Evolutionary conservation across 345 rosid genomes (phyloP), one percentile per base, ranked within the genome.

Genomic region (Anacardium occidentale): DNA sequence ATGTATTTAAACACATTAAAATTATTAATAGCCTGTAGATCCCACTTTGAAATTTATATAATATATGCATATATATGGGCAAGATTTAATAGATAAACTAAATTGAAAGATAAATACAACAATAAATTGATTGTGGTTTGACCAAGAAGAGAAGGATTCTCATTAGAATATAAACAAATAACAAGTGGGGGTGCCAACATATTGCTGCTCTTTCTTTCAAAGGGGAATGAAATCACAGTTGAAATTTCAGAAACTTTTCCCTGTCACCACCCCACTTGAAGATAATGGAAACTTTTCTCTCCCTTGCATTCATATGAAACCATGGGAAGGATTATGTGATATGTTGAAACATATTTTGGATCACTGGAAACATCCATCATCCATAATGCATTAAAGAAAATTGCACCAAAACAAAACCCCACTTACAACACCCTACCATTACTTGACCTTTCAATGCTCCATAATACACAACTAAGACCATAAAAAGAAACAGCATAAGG

Each of bases 221-320:
- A 70, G 56, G 29, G 37, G 65, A 77, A 77, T 74, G 71, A 70
- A 77, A 70, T 70, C 37, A 18, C 45, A 17, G 45, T 77, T 73
- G 69, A 73, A 74, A 4, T 61, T 67, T 29, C 62, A 24, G 17
- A 21, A 13, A 44, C 24, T 15, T 40, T 58, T 32, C 55, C 29
- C 14, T 47, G 26, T 22, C 66, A 50, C 47, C 64, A 15, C 77
- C 69, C 77, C 69, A 74, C 76, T 74, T 42, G 45, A 12, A 15
- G 67, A 60, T 25, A 37, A 59, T 26, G 55, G 22, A 32, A 3
- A 12, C 2, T 57, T 5, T 37, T 37, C 9, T 37, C 40, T 37
- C 40, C 40, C 40, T 37, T 37, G 7, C 7, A 6, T 37, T 37
- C 8, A 6, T 37, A 37, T 2, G 40, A 37, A 6, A 6, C 3